Evolutionary conservation across 1,284 basidiomycete species (phyloP).

Genomic region (Tilletia indica): DNA sequence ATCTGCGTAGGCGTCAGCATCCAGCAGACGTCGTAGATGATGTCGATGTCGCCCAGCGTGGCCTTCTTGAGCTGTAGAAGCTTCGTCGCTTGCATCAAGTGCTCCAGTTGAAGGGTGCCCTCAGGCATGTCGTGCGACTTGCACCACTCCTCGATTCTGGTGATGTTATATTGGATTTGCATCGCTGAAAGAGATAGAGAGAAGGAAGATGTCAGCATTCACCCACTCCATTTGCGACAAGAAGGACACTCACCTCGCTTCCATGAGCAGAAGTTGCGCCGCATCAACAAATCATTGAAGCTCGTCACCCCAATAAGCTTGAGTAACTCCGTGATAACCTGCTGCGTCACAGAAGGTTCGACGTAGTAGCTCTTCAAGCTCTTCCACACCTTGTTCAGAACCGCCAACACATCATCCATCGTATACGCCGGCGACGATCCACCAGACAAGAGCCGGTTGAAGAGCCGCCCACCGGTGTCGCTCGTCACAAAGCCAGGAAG

Average conservation of each 20-base stretch:
- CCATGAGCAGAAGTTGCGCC: constrained; percentile 99
- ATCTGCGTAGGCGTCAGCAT: constrained; percentile 99
- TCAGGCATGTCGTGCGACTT: constrained; percentile 85
- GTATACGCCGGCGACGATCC: constrained; percentile 84
- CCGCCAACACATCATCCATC: constrained; percentile 97
- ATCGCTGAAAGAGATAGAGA: constrained; percentile 66
- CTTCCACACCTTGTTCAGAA: constrained; percentile 98
- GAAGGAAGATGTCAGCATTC: background rate
- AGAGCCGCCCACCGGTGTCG: constrained; percentile 86
- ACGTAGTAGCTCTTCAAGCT: constrained; percentile 98
- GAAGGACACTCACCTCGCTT: constrained; percentile 72
- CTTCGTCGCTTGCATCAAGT: constrained; percentile 99
- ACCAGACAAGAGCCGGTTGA: constrained; percentile 79
- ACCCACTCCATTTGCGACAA: background rate
- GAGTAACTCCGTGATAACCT: constrained; percentile 91
- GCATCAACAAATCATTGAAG: constrained; percentile 98
- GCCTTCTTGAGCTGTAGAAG: constrained; percentile 97
- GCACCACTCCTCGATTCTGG: constrained; percentile 79
- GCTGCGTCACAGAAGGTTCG: constrained; percentile 95
- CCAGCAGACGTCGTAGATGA: constrained; percentile 98
- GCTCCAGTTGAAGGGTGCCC: constrained; percentile 93
- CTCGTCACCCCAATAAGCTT: constrained; percentile 95
- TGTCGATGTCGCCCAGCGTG: constrained; percentile 72
- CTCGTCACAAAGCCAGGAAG: constrained; percentile 95
- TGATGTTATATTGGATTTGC: constrained; percentile 88